A percentile compares a stretch with the other conserved stretches of the same genome.
phyloP scores from a whole-genome alignment of 768 basidiomycete genomes.

The Hirschioporus abietinus region DNA sequence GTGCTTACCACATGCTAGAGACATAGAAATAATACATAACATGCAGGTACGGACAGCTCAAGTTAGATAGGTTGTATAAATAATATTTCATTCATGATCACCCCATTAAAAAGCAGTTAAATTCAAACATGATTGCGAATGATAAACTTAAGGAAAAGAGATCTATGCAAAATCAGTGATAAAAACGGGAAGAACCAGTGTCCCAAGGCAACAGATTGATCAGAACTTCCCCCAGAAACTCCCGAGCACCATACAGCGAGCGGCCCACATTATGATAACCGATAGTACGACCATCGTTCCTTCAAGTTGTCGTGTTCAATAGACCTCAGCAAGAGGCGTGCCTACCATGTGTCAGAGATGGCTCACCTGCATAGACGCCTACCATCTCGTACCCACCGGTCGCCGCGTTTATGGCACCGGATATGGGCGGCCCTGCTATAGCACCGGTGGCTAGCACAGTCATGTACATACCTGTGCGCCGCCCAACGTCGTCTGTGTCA shows the following conservation, averaged over 20 bases:
- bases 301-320: slow-evolving; percentile 5
- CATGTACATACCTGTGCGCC: slow-evolving; percentile 60
- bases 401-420: slow-evolving; percentile 55
- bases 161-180: slow-evolving; percentile 2
- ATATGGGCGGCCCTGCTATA: slow-evolving; percentile 66
- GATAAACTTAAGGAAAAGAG: neutral
- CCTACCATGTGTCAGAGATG: neutral
- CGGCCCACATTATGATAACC: slow-evolving; percentile 33
- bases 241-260: slow-evolving; percentile 35
- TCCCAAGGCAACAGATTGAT: neutral
- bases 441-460: slow-evolving; percentile 58
- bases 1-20: too few species aligned
- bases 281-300: slow-evolving; percentile 38
- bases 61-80: too few species aligned
- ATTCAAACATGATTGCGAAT: neutral
- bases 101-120: neutral
- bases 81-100: neutral
- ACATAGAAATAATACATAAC: too few species aligned
- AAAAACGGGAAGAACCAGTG: neutral
- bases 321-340: neutral
- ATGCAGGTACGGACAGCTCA: too few species aligned
- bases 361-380: slow-evolving; percentile 47
- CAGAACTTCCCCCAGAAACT: slow-evolving; percentile 38
- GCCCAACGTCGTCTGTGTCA: slow-evolving; percentile 52
- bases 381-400: slow-evolving; percentile 50